phyloP scores from a whole-genome alignment of 306 rosid species.

The Prunus armeniaca region DNA sequence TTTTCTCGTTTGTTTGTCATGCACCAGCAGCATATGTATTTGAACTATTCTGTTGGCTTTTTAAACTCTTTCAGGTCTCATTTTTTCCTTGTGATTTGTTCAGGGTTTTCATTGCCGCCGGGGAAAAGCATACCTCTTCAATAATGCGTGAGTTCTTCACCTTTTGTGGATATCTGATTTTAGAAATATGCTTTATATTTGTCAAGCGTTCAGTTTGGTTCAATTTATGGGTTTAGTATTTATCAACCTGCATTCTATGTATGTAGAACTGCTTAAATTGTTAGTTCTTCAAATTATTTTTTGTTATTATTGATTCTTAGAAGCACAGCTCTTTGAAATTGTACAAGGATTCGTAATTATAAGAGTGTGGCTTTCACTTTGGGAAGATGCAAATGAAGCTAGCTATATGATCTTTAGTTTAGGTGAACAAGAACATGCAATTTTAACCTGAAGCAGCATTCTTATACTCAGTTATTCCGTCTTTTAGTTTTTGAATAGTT shows the following conservation, averaged over 20 bases:
- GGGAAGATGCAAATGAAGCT: neutral
- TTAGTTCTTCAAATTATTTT: neutral
- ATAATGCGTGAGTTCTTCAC: conserved; percentile 57
- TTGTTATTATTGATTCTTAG: neutral
- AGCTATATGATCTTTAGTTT: neutral
- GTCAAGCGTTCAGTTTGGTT: neutral
- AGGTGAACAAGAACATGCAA: neutral
- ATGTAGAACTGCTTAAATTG: neutral
- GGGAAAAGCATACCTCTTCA: conserved; percentile 86
- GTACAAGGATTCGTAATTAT: neutral
- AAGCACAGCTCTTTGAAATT: neutral
- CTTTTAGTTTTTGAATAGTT: too few relatives aligned
- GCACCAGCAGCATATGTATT: conserved; percentile 1
- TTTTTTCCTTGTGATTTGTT: conserved; percentile 24
- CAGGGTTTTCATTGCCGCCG: conserved; percentile 70
- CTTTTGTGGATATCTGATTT: conserved; percentile 3
- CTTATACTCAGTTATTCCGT: neutral
- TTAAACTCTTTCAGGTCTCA: conserved; percentile 21
- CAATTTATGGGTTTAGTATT: neutral
- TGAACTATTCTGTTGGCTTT: conserved; percentile 18
- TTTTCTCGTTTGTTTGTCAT: conserved; percentile 15
- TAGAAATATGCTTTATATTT: neutral
- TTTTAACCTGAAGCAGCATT: neutral
- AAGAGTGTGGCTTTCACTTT: neutral
- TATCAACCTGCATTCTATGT: neutral